phyloP scores from a whole-genome alignment of 1,139 yeast genomes.

The Yamadazyma taylorii region DNA sequence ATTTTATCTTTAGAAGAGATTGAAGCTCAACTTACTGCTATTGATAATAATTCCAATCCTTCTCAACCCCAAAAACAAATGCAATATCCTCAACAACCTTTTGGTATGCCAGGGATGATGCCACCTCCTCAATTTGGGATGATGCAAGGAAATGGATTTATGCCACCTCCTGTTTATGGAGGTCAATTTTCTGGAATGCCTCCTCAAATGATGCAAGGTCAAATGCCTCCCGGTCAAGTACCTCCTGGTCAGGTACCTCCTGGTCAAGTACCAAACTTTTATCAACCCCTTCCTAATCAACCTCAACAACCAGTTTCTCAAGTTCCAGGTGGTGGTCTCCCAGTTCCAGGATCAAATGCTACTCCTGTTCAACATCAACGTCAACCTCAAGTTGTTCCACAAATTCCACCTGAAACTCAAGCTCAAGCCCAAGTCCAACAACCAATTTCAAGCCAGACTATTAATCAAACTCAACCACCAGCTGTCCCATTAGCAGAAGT shows the following conservation, averaged over 20 bases:
- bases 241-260: constrained; percentile 21
- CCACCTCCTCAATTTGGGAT: constrained; percentile 42
- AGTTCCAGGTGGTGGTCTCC: constrained; percentile 20
- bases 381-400: constrained; percentile 22
- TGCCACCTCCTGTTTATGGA: constrained; percentile 46
- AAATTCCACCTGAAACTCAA: constrained; percentile 8
- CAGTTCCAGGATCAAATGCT: constrained; percentile 18
- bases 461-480: constrained; percentile 6
- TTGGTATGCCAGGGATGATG: constrained; percentile 41
- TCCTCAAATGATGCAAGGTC: constrained; percentile 24
- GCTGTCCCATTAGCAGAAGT: constrained; percentile 15
- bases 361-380: constrained; percentile 14
- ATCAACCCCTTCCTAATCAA: constrained; percentile 14
- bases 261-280: constrained; percentile 18
- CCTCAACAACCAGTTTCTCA: constrained; percentile 9
- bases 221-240: constrained; percentile 20
- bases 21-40: constrained; percentile 67
- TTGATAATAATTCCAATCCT: constrained; percentile 29
- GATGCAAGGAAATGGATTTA: constrained; percentile 42
- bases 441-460: constrained; percentile 3
- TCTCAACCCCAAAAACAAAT: constrained; percentile 20
- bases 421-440: too few relatives aligned
- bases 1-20: constrained; percentile 72
- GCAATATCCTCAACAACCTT: constrained; percentile 28
- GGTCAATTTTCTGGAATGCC: constrained; percentile 25